Base-by-base conservation (phyloP, 2,329 filamentous ascomycete species). In the Fusarium phyllophilum region DNA sequence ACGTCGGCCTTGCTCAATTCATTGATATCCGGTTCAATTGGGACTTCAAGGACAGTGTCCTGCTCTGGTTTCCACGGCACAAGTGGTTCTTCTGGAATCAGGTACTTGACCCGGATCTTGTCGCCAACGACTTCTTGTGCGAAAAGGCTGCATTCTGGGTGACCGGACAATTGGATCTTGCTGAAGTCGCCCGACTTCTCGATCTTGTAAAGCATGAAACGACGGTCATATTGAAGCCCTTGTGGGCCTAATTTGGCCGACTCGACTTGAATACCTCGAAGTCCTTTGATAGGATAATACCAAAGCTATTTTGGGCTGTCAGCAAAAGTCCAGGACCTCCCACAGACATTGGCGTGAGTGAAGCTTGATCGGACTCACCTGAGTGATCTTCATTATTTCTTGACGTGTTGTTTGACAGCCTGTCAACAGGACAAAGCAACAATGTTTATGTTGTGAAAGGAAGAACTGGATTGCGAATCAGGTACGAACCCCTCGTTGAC, bases 211-310 rank as follows among this genome's bases (percentile, higher is more conserved):
- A 94, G 86, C 89, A 94, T 93, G 82, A 93, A 94, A 39, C 86
- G 85, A 15, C 93, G 88, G 82, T 95, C 93, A 79, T 92, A 84
- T 45, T 85, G 83, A 74, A 94, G 85, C 20, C 92, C 92, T 71
- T 90, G 87, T n/a, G 85, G 84, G 10, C 87, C 88, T 52, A 94
- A 81, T n/a, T 82, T 81, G 7, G 90, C 86, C 2, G 83, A 81
- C 9, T 84, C 67, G 38, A 94, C 82, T 24, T 85, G 81, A 61
- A 92, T 88, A 57, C 88, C 89, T 41, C 90, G 89, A n/a, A 94
- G 86, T 13, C 88, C 91, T 79, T 94, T 94, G 82, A 94, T 91
- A 46, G 93, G 92, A 80, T 94, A 94, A 54, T 92, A 86, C 81
- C 91, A 93, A 41, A 94, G 85, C 81, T 84, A 59, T 17, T 24